phyloP scores from a whole-genome alignment of 2,329 filamentous ascomycete genomes.

The Pyrenochaeta sp. region DNA sequence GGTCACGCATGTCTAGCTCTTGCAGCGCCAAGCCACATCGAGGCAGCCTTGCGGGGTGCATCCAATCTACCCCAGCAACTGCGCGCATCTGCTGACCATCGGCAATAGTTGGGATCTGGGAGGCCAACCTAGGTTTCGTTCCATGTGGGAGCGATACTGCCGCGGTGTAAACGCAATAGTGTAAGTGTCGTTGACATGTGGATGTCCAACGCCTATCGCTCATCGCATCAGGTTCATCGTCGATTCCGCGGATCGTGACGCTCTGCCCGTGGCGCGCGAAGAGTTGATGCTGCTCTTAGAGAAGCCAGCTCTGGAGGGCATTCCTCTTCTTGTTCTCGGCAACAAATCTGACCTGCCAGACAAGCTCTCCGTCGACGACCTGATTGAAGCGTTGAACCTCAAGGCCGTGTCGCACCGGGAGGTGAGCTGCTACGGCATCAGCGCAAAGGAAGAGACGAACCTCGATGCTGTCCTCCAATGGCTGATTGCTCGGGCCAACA shows the following conservation, averaged over 20 bases:
- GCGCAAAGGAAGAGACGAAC: constrained; percentile 98
- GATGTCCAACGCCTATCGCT: constrained; percentile 26
- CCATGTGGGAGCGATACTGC: constrained; percentile 99
- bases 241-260: constrained; percentile 85
- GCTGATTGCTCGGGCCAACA: constrained; percentile 84
- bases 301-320: constrained; percentile 84
- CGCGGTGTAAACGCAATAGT: constrained; percentile 97
- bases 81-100: constrained; percentile 46
- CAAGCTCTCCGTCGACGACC: constrained; percentile 89
- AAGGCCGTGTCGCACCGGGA: constrained; percentile 90
- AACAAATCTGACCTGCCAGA: constrained; percentile 97
- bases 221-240: constrained; percentile 77
- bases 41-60: constrained; percentile 40
- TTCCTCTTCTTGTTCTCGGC: constrained; percentile 90
- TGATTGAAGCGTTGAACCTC: constrained; percentile 91
- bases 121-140: constrained; percentile 93
- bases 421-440: constrained; percentile 98
- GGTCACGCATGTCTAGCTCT: constrained; percentile 47
- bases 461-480: constrained; percentile 96
- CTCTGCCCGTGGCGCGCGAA: constrained; percentile 84
- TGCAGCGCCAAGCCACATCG: constrained; percentile 44
- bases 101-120: constrained; percentile 85
- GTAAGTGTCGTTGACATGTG: constrained; percentile 54
- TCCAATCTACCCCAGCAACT: constrained; percentile 37
- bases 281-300: constrained; percentile 90